Conservation (phyloP, 208 protist genomes). For the Acanthamoeba royreba region DNA sequence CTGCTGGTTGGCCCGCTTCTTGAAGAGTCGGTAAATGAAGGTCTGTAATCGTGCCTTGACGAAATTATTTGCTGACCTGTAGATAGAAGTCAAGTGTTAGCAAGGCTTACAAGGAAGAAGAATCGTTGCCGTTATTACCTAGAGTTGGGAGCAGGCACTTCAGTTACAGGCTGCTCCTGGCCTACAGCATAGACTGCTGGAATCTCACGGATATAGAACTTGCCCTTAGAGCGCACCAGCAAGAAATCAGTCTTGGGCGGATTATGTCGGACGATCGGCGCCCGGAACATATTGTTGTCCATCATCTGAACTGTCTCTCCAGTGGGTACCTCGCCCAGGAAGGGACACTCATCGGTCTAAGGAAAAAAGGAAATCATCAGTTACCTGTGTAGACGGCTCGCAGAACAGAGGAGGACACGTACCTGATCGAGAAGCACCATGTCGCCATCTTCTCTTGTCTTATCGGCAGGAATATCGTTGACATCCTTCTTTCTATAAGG, state of each 20-base stretch:
- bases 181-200: slow-evolving; percentile 44
- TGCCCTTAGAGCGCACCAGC: slow-evolving; percentile 41
- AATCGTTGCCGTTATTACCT: too few relatives aligned
- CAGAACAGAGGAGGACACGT: neutral
- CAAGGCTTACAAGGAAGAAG: too few relatives aligned
- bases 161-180: slow-evolving; percentile 20
- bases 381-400: neutral
- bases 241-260: slow-evolving; percentile 60
- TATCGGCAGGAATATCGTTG: slow-evolving; percentile 6
- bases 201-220: slow-evolving; percentile 35
- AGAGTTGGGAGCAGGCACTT: slow-evolving; percentile 36
- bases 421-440: slow-evolving; percentile 49
- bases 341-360: slow-evolving; percentile 46
- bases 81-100: too few relatives aligned
- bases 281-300: slow-evolving; percentile 60
- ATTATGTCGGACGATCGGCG: slow-evolving; percentile 53
- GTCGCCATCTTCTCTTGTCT: slow-evolving; percentile 48
- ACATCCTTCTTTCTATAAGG: neutral
- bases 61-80: slow-evolving; percentile 57
- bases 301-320: slow-evolving; percentile 51
- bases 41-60: slow-evolving; percentile 58
- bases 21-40: slow-evolving; percentile 65
- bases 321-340: slow-evolving; percentile 55
- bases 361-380: neutral
- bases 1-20: slow-evolving; percentile 43